These are phyloP conservation scores for Cladophialophora psammophila DNA, from an alignment of 2,329 filamentous ascomycete genomes.

Conservation along the genomic window DNA sequence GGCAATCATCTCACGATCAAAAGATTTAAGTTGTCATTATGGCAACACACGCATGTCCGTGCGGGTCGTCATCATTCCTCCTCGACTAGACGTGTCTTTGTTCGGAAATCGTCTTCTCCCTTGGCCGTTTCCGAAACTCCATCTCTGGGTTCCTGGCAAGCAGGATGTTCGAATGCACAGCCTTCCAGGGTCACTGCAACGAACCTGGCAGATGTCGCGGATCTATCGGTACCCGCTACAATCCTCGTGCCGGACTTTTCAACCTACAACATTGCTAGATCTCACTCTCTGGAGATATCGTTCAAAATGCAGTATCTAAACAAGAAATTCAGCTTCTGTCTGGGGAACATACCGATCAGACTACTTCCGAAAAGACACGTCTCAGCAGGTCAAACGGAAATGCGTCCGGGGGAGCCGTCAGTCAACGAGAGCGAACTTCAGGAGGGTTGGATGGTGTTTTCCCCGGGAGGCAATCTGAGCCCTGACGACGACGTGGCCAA, in stretches of 20 bases:
- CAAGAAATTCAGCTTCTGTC: constrained; percentile 7
- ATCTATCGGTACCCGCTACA: constrained; percentile 17
- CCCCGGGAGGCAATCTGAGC: background rate
- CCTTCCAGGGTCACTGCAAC: background rate
- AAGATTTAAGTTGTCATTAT: constrained; percentile 23
- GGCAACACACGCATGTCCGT: constrained; percentile 24
- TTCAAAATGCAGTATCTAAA: constrained; percentile 13
- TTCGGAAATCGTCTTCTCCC: constrained; percentile 13
- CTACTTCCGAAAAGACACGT: background rate
- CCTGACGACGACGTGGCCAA: background rate
- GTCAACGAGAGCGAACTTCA: background rate
- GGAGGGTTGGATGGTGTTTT: background rate
- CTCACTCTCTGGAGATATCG: constrained; percentile 17
- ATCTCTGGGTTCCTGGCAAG: background rate
- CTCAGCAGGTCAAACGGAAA: background rate
- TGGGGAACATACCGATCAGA: background rate
- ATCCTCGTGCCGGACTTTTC: constrained; percentile 26
- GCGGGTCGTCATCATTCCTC: constrained; percentile 15
- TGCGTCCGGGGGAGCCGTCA: background rate
- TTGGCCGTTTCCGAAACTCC: constrained; percentile 14
- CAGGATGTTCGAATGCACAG: background rate
- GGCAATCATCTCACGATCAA: constrained; percentile 3
- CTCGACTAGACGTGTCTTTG: constrained; percentile 16
- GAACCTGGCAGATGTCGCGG: constrained; percentile 16
- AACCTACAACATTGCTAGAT: constrained; percentile 32